Percentiles rank a stretch among this genome's conserved stretches.
These are phyloP conservation scores for Penicillium diatomitis DNA, from an alignment of 495 filamentous ascomycete species.

Conservation along the genomic window DNA sequence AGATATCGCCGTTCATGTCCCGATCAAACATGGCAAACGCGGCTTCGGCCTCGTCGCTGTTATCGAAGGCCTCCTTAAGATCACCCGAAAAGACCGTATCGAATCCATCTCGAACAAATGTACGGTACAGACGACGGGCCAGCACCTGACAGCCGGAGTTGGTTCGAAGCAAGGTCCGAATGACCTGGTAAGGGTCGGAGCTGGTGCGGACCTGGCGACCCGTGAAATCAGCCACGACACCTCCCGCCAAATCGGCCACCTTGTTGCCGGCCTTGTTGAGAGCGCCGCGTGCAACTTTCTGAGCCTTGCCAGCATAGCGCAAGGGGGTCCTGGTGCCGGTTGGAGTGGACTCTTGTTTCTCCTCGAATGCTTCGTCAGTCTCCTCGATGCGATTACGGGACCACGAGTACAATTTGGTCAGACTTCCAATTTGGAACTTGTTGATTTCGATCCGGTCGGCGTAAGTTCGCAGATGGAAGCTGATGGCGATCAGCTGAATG, in stretches of 20 bases:
- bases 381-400: conserved; percentile 65
- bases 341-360: conserved; percentile 28
- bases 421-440: conserved; percentile 74
- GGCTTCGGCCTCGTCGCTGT: conserved; percentile 78
- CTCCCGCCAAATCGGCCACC: conserved; percentile 80
- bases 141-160: conserved; percentile 75
- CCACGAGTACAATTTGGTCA: conserved; percentile 74
- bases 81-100: conserved; percentile 72
- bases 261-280: conserved; percentile 73
- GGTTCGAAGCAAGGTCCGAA: conserved; percentile 61
- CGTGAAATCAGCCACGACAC: conserved; percentile 91
- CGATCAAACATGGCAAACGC: conserved; percentile 93
- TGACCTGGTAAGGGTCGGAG: conserved; percentile 76
- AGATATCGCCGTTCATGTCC: conserved; percentile 94
- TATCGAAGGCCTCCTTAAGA: conserved; percentile 71
- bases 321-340: conserved; percentile 66
- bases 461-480: conserved; percentile 87
- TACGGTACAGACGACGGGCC: conserved; percentile 85
- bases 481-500: conserved; percentile 89
- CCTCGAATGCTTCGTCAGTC: conserved; percentile 64
- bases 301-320: conserved; percentile 53
- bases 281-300: conserved; percentile 60
- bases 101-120: conserved; percentile 64
- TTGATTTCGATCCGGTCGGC: conserved; percentile 87
- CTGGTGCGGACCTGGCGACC: conserved; percentile 65